A percentile compares a stretch with the other conserved stretches of the same genome.
Evolutionary conservation across 192 early-diverging fungal species (phyloP).

Genomic region (Gamsiella multidivaricata): DNA sequence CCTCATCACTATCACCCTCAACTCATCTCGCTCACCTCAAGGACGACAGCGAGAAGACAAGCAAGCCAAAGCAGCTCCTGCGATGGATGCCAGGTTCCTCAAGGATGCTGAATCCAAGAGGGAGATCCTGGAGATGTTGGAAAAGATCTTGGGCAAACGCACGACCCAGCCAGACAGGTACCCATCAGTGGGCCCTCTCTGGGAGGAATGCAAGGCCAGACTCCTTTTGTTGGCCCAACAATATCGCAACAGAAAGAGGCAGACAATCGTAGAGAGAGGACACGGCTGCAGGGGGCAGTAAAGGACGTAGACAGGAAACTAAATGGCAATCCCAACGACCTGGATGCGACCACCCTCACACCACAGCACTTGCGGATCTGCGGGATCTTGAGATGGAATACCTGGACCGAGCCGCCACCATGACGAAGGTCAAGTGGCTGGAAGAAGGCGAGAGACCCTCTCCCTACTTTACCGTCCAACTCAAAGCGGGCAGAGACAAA

Average conservation of each 20-base stretch:
- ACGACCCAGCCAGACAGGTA: neutral
- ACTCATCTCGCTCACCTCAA: neutral
- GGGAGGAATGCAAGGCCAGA: neutral
- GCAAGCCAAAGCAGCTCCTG: neutral
- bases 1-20: neutral
- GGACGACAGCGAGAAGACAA: neutral
- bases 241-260: neutral
- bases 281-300: neutral
- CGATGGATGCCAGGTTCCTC: neutral
- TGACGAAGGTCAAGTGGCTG: slow-evolving; percentile 5
- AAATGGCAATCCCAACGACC: neutral
- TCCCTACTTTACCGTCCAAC: neutral
- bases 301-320: slow-evolving; percentile 1
- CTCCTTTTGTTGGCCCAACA: slow-evolving; percentile 1
- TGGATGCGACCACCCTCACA: neutral
- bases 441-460: neutral
- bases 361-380: neutral
- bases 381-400: neutral
- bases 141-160: neutral
- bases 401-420: neutral
- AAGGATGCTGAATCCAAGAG: neutral
- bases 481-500: neutral
- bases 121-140: neutral
- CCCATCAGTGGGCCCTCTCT: neutral
- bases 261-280: neutral